Percentiles rank a stretch among this genome's conserved stretches.
Conservation (phyloP, 768 basidiomycete genomes). For the Russula earlei region DNA sequence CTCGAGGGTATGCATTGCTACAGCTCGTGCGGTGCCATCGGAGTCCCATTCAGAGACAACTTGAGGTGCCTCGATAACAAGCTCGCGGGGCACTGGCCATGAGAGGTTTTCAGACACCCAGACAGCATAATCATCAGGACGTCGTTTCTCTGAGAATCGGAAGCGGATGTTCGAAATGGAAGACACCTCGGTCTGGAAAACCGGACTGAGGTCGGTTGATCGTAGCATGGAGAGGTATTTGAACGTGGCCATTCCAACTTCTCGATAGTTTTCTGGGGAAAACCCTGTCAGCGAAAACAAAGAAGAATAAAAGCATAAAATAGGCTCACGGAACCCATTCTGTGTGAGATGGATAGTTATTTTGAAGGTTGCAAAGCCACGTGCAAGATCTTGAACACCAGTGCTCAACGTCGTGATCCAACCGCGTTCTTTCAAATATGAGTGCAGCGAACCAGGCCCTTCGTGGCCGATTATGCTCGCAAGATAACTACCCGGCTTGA, state of each 20-base stretch:
- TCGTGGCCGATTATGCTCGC: constrained; percentile 86
- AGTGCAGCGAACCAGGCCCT: constrained; percentile 83
- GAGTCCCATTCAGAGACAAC: constrained; percentile 69
- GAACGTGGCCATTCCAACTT: constrained; percentile 59
- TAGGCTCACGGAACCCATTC: constrained; percentile 70
- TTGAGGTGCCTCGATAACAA: constrained; percentile 60
- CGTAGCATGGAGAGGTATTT: constrained; percentile 71
- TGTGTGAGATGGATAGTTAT: constrained; percentile 71
- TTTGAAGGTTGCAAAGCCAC: constrained; percentile 88
- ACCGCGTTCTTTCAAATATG: constrained; percentile 81
- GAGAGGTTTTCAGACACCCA: constrained; percentile 66
- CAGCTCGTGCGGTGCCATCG: constrained; percentile 33
- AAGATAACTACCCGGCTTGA: constrained; percentile 70
- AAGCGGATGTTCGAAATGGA: constrained; percentile 67
- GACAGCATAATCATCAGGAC: constrained; percentile 72
- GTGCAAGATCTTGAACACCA: constrained; percentile 59
- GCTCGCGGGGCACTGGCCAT: constrained; percentile 74
- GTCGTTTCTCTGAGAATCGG: constrained; percentile 77
- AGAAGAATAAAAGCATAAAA: neutral
- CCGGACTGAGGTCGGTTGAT: constrained; percentile 47
- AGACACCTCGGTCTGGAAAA: constrained; percentile 68
- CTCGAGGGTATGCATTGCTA: constrained; percentile 55
- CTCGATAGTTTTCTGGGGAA: constrained; percentile 59
- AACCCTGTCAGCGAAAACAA: constrained; percentile 1
- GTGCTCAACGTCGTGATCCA: constrained; percentile 73